phyloP scores from a whole-genome alignment of 2,329 filamentous ascomycete species.

The Dactylonectria macrodidyma region DNA sequence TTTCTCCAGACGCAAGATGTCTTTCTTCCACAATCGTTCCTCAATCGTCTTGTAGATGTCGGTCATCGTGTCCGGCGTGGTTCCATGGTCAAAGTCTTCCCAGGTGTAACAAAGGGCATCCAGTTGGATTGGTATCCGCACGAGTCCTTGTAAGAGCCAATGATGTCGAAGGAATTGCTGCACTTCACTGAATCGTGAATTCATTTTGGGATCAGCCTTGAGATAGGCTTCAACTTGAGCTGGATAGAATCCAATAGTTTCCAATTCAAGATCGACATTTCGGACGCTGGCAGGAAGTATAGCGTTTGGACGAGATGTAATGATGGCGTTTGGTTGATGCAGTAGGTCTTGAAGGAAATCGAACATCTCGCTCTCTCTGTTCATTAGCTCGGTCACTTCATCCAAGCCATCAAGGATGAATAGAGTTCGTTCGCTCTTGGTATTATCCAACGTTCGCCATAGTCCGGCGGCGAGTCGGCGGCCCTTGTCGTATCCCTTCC shows the following conservation, averaged over 20 bases:
- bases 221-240: conserved; percentile 49
- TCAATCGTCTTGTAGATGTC: conserved; percentile 52
- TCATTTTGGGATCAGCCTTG: background rate
- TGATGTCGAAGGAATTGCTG: conserved; percentile 51
- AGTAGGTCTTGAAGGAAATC: conserved; percentile 50
- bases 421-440: conserved; percentile 47
- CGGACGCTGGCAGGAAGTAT: background rate
- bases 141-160: conserved; percentile 52
- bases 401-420: conserved; percentile 62
- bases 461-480: background rate
- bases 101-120: conserved; percentile 60
- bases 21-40: conserved; percentile 56
- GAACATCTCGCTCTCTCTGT: conserved; percentile 28
- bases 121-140: conserved; percentile 61
- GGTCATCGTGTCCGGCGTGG: conserved; percentile 55
- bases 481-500: conserved; percentile 5
- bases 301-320: background rate
- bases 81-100: conserved; percentile 37
- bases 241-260: conserved; percentile 58
- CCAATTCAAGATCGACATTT: conserved; percentile 50
- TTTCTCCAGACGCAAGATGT: conserved; percentile 50
- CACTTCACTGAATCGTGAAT: background rate
- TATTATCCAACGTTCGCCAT: background rate
- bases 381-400: conserved; percentile 52
- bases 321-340: conserved; percentile 53